Evolutionary conservation across 306 rosid genomes (phyloP).

Genomic region (Gleditsia sinensis): DNA sequence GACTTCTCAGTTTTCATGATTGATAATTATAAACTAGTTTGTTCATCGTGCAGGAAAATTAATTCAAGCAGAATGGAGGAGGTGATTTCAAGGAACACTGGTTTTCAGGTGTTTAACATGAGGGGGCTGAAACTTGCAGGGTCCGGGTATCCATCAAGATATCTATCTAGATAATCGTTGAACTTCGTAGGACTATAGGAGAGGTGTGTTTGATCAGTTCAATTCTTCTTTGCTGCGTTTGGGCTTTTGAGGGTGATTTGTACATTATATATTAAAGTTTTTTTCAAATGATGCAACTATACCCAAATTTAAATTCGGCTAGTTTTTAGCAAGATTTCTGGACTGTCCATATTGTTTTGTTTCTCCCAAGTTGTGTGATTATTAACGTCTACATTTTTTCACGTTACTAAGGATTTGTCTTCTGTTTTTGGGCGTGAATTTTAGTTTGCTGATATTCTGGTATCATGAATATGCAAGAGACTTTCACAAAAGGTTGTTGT

Average conservation of each 20-base stretch:
- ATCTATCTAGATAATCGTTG: slow-evolving; percentile 40
- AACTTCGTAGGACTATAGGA: slow-evolving; percentile 34
- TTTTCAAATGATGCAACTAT: slow-evolving; percentile 32
- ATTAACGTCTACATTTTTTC: slow-evolving; percentile 20
- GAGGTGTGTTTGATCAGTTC: slow-evolving; percentile 41
- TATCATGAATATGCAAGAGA: slow-evolving; percentile 9
- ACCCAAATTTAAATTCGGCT: slow-evolving; percentile 28
- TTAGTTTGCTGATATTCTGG: background rate
- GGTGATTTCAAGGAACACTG: slow-evolving; percentile 42
- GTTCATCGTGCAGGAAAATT: slow-evolving; percentile 59
- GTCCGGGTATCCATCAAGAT: too few species aligned
- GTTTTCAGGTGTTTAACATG: slow-evolving; percentile 36
- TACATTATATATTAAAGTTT: slow-evolving; percentile 54
- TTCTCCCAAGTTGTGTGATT: slow-evolving; percentile 18
- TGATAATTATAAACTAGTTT: slow-evolving; percentile 13
- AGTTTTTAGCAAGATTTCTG: slow-evolving; percentile 43
- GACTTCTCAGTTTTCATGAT: slow-evolving; percentile 11
- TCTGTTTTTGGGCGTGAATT: slow-evolving; percentile 3
- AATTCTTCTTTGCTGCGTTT: slow-evolving; percentile 44
- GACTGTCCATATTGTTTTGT: slow-evolving; percentile 30
- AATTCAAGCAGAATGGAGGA: slow-evolving; percentile 84
- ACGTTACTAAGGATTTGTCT: background rate
- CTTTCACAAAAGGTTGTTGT: background rate
- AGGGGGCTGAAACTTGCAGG: slow-evolving; percentile 31
- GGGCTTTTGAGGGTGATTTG: slow-evolving; percentile 59